Evolutionary conservation across 306 rosid species (phyloP), one percentile per base, ranked within the genome.

Genomic region (Quercus aquifolioides): DNA sequence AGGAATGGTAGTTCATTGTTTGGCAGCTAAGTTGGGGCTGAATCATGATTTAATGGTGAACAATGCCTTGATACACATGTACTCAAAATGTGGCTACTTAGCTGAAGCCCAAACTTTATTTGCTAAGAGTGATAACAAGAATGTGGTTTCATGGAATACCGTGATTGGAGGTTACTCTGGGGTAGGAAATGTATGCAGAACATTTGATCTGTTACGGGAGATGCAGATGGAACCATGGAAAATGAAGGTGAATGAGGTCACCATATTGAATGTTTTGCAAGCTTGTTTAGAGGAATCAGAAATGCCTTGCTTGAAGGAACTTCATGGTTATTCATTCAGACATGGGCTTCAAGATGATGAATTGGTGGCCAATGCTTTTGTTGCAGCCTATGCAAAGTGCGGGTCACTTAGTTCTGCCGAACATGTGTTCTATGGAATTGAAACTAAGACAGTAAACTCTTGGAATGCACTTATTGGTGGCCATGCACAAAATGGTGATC

Each of bases 391-490:
- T 84, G 82, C 92, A 0, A 94, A 90, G 81, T 90, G 97, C 63
- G 85, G 94, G 76, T 86, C 83, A 1, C 60, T 89, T 80, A 69
- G 38, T 68, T 88, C 62, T 41, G 94, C 98, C 28, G 89, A 88
- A 76, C 76, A 57, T 43, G 92, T 90, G 20, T 94, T 94, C 38
- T 59, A 15, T 81, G 85, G 83, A 55, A 88, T 90, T 75, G 76
- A 78, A 76, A 69, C n/a, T 0, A 90, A 85, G 85, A 84, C 92
- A 4, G 94, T 88, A 62, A 88, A 88, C 86, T 85, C 97, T 60
- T 94, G 97, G 96, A 94, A 94, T 70, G 97, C 98, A 15, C 35
- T 94, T 68, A 90, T 90, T 55, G 91, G 94, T 1, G 92, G 87
- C 25, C 81, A 52, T 75, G 91, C 89, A 0, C 97, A 90, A 82